A percentile compares a stretch with the other conserved stretches of the same genome.
These are phyloP conservation scores for Rhizophora apiculata DNA, from an alignment of 345 rosid genomes.

Conservation along the genomic window DNA sequence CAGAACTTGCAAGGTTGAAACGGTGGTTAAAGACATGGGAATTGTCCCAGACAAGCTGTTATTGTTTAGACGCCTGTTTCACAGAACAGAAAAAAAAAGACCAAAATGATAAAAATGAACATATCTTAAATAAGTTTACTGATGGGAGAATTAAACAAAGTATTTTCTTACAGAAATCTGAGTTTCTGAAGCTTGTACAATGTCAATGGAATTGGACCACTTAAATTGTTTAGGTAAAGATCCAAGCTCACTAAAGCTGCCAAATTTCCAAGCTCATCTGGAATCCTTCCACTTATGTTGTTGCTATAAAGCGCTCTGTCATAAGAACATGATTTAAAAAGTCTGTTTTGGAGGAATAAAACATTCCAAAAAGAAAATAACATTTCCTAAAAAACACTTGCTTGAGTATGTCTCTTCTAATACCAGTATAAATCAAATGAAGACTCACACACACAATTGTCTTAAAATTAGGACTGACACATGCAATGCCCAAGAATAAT, in stretches of 20 bases:
- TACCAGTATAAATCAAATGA: no score
- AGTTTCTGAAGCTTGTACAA: slow-evolving; percentile 58
- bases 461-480: no score
- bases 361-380: background rate
- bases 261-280: slow-evolving; percentile 83
- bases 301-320: slow-evolving; percentile 83
- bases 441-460: no score
- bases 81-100: slow-evolving; percentile 13
- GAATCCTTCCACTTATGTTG: slow-evolving; percentile 61
- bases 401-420: no score
- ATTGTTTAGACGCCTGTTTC: slow-evolving; percentile 73
- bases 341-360: background rate
- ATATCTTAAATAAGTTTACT: background rate
- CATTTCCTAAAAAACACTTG: no score
- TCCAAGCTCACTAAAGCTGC: slow-evolving; percentile 87
- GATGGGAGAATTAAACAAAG: background rate
- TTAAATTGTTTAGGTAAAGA: slow-evolving; percentile 69
- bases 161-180: slow-evolving; percentile 62
- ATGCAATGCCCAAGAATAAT: no score
- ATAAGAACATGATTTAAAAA: slow-evolving; percentile 18
- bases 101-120: background rate
- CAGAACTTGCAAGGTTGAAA: slow-evolving; percentile 63
- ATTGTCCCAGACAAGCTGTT: slow-evolving; percentile 55
- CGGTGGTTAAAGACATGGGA: slow-evolving; percentile 49
- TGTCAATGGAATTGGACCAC: slow-evolving; percentile 55